Percentiles rank a stretch among this genome's conserved stretches.
These are phyloP conservation scores for Verticillium dahliae DNA, from an alignment of 2,329 filamentous ascomycete species.

Conservation along the genomic window DNA sequence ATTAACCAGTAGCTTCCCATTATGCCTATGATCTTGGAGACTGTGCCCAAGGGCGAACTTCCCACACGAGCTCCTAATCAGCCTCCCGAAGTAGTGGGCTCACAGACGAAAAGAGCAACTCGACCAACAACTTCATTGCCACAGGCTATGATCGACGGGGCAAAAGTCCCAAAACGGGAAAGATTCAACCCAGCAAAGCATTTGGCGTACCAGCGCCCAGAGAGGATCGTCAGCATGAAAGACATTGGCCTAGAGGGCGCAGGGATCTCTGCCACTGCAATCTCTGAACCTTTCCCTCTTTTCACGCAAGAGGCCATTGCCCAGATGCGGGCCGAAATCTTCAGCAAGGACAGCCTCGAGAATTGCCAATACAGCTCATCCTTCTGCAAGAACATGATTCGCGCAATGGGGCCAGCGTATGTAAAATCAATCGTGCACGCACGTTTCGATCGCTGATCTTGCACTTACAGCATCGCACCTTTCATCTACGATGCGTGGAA, in stretches of 20 bases:
- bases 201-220: constrained; percentile 41
- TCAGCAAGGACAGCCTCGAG: constrained; percentile 47
- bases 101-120: constrained; percentile 19
- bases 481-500: constrained; percentile 52
- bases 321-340: constrained; percentile 56
- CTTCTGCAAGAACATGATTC: constrained; percentile 48
- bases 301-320: constrained; percentile 56
- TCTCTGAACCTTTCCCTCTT: constrained; percentile 58
- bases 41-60: neutral
- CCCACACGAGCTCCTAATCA: neutral
- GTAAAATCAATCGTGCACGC: constrained; percentile 16
- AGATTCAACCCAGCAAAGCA: constrained; percentile 49
- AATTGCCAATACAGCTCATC: constrained; percentile 45
- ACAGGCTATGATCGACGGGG: constrained; percentile 18
- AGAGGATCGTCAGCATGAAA: constrained; percentile 52
- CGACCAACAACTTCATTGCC: constrained; percentile 19
- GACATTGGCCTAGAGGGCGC: constrained; percentile 51
- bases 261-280: constrained; percentile 56
- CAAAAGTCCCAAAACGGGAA: constrained; percentile 11
- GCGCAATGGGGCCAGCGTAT: constrained; percentile 38
- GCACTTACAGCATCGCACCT: constrained; percentile 40
- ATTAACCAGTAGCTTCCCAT: neutral
- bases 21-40: neutral
- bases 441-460: neutral
- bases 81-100: constrained; percentile 18